Evolutionary conservation across 2,329 filamentous ascomycete genomes (phyloP).

Genomic region (Trichoderma sp.): DNA sequence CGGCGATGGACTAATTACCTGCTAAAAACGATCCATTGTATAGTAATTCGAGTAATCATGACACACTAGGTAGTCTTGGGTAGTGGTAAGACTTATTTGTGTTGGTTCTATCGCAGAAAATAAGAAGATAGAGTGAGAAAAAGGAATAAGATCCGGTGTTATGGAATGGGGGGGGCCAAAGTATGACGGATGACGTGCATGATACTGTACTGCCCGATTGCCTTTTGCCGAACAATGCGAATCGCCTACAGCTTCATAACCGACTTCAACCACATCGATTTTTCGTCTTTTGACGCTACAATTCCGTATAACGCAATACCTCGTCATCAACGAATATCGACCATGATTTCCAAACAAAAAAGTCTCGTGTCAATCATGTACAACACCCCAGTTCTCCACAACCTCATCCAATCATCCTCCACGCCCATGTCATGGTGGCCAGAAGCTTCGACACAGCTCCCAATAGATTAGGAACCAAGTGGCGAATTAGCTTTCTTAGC

Average conservation of each 20-base stretch:
- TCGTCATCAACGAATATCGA: neutral
- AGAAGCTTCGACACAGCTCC: neutral
- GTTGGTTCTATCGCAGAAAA: neutral
- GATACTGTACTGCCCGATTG: accelerated
- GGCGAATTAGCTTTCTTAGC: neutral
- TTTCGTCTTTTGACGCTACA: neutral
- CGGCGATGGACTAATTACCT: neutral
- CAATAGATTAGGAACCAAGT: neutral
- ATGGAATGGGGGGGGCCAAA: neutral
- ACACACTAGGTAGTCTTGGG: neutral
- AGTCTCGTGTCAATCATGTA: neutral
- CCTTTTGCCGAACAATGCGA: neutral
- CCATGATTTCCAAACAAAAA: neutral
- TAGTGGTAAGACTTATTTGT: neutral
- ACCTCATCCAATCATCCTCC: neutral
- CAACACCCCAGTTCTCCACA: neutral
- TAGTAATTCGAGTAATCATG: neutral
- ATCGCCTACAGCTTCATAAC: neutral
- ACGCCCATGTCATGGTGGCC: neutral
- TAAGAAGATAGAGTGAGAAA: neutral
- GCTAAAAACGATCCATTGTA: neutral
- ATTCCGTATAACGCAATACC: neutral
- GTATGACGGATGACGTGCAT: neutral
- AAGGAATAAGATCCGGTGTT: neutral
- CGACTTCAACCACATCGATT: neutral